Evolutionary conservation across 306 rosid species (phyloP).

Genomic region (Begonia peltatifolia): DNA sequence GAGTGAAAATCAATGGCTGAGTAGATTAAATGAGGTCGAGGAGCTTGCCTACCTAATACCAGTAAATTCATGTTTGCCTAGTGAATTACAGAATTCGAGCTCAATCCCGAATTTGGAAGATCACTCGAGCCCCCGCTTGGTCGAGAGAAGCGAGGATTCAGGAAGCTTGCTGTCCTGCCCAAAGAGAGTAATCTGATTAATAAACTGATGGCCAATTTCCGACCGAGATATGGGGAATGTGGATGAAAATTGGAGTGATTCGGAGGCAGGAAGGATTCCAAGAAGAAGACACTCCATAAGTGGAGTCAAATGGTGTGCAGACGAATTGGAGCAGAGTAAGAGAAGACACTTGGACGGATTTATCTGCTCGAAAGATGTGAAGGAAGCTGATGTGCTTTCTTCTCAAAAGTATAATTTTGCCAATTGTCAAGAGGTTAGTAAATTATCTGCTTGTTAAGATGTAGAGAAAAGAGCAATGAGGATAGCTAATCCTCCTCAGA

Average conservation of each 20-base stretch:
- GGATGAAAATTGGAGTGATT: constrained; percentile 49
- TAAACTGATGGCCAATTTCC: constrained; percentile 65
- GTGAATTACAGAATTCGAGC: constrained; percentile 64
- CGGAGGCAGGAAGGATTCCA: constrained; percentile 45
- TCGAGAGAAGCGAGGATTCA: constrained; percentile 33
- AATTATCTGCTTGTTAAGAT: constrained; percentile 39
- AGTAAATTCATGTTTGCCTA: constrained; percentile 87
- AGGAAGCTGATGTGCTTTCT: constrained; percentile 31
- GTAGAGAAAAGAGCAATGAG: constrained; percentile 79
- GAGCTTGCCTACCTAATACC: constrained; percentile 93
- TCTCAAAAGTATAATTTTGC: constrained; percentile 40
- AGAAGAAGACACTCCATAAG: constrained; percentile 87
- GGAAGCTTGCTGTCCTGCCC: constrained; percentile 34
- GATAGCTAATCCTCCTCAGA: constrained; percentile 90
- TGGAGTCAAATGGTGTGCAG: constrained; percentile 57
- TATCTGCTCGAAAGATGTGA: constrained; percentile 45
- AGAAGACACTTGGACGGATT: constrained; percentile 82
- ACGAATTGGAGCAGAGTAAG: constrained; percentile 40
- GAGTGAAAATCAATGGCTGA: constrained; percentile 9
- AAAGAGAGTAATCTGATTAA: constrained; percentile 49
- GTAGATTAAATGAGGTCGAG: constrained; percentile 87
- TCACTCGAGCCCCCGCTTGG: constrained; percentile 35
- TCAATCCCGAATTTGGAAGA: constrained; percentile 36
- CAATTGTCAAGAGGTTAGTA: constrained; percentile 27
- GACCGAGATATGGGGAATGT: constrained; percentile 26